phyloP scores from a whole-genome alignment of 768 basidiomycete species.

The Termitomyces sp. region DNA sequence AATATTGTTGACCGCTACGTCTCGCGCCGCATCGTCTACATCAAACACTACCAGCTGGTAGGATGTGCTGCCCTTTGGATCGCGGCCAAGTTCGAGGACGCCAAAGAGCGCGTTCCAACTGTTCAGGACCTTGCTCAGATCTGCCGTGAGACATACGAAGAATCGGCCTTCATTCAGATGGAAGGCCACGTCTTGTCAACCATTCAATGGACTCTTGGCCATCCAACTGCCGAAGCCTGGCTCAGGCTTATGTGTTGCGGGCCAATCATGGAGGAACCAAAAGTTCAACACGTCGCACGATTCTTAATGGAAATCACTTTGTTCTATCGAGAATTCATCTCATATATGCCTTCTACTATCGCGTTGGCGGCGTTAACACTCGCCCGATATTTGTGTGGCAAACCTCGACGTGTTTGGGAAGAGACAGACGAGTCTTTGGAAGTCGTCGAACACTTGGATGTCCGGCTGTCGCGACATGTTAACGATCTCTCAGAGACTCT shows the following conservation, averaged over 20 bases:
- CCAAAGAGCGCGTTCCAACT: conserved; percentile 96
- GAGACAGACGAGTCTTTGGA: conserved; percentile 82
- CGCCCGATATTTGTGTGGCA: conserved; percentile 83
- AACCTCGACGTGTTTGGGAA: conserved; percentile 71
- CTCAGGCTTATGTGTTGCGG: conserved; percentile 78
- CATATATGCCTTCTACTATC: conserved; percentile 78
- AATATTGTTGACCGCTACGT: conserved; percentile 99
- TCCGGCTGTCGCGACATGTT: conserved; percentile 79
- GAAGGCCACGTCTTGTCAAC: conserved; percentile 95
- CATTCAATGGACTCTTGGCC: conserved; percentile 94
- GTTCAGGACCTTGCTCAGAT: conserved; percentile 92
- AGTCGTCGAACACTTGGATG: conserved; percentile 83
- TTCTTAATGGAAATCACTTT: conserved; percentile 99
- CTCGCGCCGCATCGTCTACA: conserved; percentile 96
- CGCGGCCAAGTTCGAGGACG: conserved; percentile 98
- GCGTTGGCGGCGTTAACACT: conserved; percentile 88
- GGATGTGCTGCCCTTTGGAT: conserved; percentile 99
- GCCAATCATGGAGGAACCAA: conserved; percentile 73
- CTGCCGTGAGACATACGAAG: conserved; percentile 95
- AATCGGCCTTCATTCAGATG: conserved; percentile 98
- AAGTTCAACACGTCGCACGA: conserved; percentile 91
- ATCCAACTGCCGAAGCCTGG: conserved; percentile 98
- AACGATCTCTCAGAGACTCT: conserved; percentile 94
- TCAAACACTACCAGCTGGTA: conserved; percentile 98
- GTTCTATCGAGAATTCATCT: conserved; percentile 94